phyloP scores from a whole-genome alignment of 2,329 filamentous ascomycete species.

The Colletotrichum orchidophilum region DNA sequence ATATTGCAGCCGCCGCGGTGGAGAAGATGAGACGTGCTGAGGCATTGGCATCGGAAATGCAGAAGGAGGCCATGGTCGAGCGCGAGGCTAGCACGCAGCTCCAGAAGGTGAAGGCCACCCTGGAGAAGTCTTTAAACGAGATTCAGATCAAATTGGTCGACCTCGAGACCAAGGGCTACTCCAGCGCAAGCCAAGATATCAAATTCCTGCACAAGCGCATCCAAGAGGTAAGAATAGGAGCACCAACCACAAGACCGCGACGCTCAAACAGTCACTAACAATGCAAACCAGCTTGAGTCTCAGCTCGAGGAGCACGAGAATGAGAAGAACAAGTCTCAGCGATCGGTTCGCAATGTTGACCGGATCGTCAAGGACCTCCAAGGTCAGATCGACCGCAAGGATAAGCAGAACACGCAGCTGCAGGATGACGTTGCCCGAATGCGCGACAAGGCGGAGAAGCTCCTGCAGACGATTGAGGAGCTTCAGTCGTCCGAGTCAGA shows the following conservation, averaged over 20 bases:
- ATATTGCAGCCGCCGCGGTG: constrained; percentile 88
- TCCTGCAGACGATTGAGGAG: constrained; percentile 92
- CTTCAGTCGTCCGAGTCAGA: constrained; percentile 87
- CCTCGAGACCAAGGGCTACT: constrained; percentile 96
- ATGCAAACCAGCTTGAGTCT: constrained; percentile 75
- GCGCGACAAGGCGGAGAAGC: constrained; percentile 89
- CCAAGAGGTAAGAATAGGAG: constrained; percentile 85
- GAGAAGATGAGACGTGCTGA: constrained; percentile 98
- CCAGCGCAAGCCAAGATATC: constrained; percentile 92
- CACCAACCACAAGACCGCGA: background rate
- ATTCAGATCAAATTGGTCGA: constrained; percentile 90
- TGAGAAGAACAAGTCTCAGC: constrained; percentile 81
- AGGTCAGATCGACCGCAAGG: constrained; percentile 89
- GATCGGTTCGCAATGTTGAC: constrained; percentile 91
- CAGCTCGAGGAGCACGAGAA: constrained; percentile 86
- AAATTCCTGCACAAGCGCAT: constrained; percentile 94
- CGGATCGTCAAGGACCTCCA: constrained; percentile 94
- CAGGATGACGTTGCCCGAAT: constrained; percentile 85
- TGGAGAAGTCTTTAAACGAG: constrained; percentile 93
- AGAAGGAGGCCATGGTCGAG: constrained; percentile 90
- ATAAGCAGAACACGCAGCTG: constrained; percentile 84
- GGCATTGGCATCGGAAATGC: constrained; percentile 84
- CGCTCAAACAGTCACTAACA: constrained; percentile 39
- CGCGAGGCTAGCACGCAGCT: constrained; percentile 83
- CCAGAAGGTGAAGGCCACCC: constrained; percentile 86